These are phyloP conservation scores for Lanmaoa pseudosensibilis DNA, from an alignment of 768 basidiomycete species.

Conservation along the genomic window DNA sequence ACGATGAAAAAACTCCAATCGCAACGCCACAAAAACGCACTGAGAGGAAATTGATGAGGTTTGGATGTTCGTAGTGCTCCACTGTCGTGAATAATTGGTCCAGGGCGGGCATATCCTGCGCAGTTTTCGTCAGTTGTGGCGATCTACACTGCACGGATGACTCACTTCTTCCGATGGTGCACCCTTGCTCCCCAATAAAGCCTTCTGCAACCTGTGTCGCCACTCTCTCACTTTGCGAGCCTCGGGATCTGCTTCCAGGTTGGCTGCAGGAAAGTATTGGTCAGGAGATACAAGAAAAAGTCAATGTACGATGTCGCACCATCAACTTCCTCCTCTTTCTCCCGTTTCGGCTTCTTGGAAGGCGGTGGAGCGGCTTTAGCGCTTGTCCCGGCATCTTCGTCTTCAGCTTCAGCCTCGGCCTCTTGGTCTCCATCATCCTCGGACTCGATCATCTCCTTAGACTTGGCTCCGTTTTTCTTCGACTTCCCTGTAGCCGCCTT, in stretches of 20 bases:
- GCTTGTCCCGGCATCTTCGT: slow-evolving; percentile 47
- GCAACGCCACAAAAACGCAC: slow-evolving; percentile 35
- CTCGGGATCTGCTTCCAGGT: slow-evolving; percentile 55
- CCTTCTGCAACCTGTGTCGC: slow-evolving; percentile 91
- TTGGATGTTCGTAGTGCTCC: slow-evolving; percentile 74
- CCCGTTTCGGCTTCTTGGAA: slow-evolving; percentile 60
- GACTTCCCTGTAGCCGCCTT: slow-evolving; percentile 32
- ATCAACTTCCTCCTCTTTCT: slow-evolving; percentile 62
- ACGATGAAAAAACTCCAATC: slow-evolving; percentile 3
- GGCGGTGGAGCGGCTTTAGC: slow-evolving; percentile 61
- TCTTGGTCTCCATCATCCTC: slow-evolving; percentile 57
- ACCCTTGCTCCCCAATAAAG: slow-evolving; percentile 67
- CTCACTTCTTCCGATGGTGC: slow-evolving; percentile 65
- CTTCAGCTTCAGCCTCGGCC: slow-evolving; percentile 48
- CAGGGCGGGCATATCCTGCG: slow-evolving; percentile 73
- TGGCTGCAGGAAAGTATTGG: slow-evolving; percentile 29
- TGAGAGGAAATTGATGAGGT: slow-evolving; percentile 65
- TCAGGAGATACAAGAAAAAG: slow-evolving; percentile 5
- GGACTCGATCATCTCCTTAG: slow-evolving; percentile 63
- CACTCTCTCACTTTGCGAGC: slow-evolving; percentile 82
- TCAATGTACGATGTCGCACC: slow-evolving; percentile 39
- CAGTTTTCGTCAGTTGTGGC: slow-evolving; percentile 8
- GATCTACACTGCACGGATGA: slow-evolving; percentile 6
- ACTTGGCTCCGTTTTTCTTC: slow-evolving; percentile 61
- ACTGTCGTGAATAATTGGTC: slow-evolving; percentile 75